Evolutionary conservation across 2,329 filamentous ascomycete genomes (phyloP).

Genomic region (Talaromyces sp.): DNA sequence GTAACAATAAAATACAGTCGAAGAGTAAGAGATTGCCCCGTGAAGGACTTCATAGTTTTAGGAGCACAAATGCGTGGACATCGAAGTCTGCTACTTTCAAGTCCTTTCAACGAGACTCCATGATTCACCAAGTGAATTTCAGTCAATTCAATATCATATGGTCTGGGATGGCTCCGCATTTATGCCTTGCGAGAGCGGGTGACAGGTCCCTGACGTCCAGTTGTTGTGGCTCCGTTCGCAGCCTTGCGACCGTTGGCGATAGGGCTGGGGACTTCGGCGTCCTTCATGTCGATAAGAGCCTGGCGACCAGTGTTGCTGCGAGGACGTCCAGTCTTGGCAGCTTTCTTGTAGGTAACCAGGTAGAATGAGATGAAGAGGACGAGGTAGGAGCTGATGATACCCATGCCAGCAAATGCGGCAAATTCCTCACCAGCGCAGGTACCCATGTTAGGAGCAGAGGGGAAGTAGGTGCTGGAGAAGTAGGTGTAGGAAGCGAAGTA

Average conservation of each 20-base stretch:
- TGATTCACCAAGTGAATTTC: not conserved
- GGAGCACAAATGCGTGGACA: not conserved
- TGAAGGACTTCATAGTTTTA: not conserved
- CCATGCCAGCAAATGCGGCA: slow-evolving; percentile 87
- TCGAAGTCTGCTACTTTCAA: not conserved
- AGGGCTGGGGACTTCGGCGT: slow-evolving; percentile 56
- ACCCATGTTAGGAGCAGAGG: slow-evolving; percentile 76
- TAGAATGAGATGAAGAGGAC: slow-evolving; percentile 99
- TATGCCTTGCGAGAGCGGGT: slow-evolving; percentile 50
- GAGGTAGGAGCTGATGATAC: slow-evolving; percentile 89
- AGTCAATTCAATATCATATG: not conserved
- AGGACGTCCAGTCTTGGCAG: slow-evolving; percentile 43
- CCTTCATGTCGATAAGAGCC: slow-evolving; percentile 78
- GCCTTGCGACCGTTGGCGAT: slow-evolving; percentile 19
- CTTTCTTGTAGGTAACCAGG: slow-evolving; percentile 87
- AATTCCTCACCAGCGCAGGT: slow-evolving; percentile 95
- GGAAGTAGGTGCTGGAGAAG: slow-evolving; percentile 89
- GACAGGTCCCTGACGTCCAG: slow-evolving; percentile 41
- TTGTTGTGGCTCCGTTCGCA: slow-evolving; percentile 34
- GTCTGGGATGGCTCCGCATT: slow-evolving; percentile 7
- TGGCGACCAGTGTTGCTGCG: slow-evolving; percentile 69
- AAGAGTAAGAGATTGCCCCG: slow-evolving; percentile 11
- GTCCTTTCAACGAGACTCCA: not conserved
- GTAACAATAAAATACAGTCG: slow-evolving; percentile 16
- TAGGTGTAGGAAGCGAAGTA: slow-evolving; percentile 99